Conservation (phyloP, 2,329 filamentous ascomycete genomes). For the Pseudogymnoascus pannorum region DNA sequence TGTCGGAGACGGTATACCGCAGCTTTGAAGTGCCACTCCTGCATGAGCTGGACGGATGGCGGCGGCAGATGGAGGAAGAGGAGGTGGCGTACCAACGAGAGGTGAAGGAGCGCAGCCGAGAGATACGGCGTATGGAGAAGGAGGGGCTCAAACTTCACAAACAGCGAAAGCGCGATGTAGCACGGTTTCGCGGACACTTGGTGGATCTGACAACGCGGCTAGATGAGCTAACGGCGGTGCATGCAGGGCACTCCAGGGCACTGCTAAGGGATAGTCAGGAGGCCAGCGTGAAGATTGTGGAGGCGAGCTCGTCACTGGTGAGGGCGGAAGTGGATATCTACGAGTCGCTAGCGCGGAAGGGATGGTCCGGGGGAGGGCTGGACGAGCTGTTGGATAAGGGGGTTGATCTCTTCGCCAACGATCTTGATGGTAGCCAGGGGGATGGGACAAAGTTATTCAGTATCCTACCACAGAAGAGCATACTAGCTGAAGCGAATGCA, state of each 20-base stretch:
- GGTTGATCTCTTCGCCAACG: constrained; percentile 50
- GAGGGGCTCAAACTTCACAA: constrained; percentile 55
- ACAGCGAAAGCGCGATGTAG: constrained; percentile 53
- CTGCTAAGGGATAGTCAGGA: constrained; percentile 58
- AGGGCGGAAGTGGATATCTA: constrained; percentile 65
- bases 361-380: constrained; percentile 59
- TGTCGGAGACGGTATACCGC: constrained; percentile 61
- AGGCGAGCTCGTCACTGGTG: constrained; percentile 58
- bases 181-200: constrained; percentile 53
- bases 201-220: constrained; percentile 55
- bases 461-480: constrained; percentile 57
- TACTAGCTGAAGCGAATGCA: constrained; percentile 43
- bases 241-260: constrained; percentile 52
- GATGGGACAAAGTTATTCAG: constrained; percentile 51
- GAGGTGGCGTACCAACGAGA: constrained; percentile 51
- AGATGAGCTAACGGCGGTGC: constrained; percentile 54
- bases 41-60: constrained; percentile 63
- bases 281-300: constrained; percentile 53
- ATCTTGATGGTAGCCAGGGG: constrained; percentile 23
- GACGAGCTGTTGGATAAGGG: constrained; percentile 60
- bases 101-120: constrained; percentile 46
- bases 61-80: constrained; percentile 55
- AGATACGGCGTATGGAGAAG: constrained; percentile 58
- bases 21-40: constrained; percentile 61
- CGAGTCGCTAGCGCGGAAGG: constrained; percentile 58